phyloP scores from a whole-genome alignment of 2,329 filamentous ascomycete species.

The Stagonosporopsis cucurbitacearum region DNA sequence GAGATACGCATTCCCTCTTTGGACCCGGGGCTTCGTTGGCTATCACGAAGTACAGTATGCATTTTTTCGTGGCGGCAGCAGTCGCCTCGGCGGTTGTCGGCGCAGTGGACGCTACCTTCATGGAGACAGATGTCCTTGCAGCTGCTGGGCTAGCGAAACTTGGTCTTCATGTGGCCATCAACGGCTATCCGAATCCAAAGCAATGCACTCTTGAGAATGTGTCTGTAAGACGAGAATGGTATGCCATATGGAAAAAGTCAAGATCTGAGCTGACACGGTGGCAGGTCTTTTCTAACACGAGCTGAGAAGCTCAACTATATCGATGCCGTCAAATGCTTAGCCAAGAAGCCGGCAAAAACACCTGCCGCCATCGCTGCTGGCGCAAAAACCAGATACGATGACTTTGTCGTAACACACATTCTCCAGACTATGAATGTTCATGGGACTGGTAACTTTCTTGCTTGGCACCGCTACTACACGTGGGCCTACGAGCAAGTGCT shows the following conservation, averaged over 20 bases:
- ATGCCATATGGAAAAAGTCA: not conserved
- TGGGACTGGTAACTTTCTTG: constrained; percentile 32
- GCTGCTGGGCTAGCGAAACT: constrained; percentile 45
- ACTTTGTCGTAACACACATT: constrained; percentile 44
- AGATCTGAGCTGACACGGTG: no score
- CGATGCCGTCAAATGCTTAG: constrained; percentile 39
- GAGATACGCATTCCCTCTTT: not conserved
- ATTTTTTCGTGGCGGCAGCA: not conserved
- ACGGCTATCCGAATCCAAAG: constrained; percentile 33
- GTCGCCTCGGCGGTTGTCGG: not conserved
- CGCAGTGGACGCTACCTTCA: not conserved
- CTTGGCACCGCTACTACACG: constrained; percentile 27
- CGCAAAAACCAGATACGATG: constrained; percentile 40
- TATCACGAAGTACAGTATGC: not conserved
- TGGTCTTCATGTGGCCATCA: constrained; percentile 30
- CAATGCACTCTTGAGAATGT: constrained; percentile 50
- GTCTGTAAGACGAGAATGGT: constrained; percentile 55
- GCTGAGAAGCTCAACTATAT: constrained; percentile 38
- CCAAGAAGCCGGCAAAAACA: constrained; percentile 32
- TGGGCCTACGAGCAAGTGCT: constrained; percentile 25
- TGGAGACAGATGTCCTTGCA: constrained; percentile 45
- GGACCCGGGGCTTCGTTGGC: no score
- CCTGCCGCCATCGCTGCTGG: constrained; percentile 33
- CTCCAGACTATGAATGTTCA: constrained; percentile 40
- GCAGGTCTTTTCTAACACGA: constrained; percentile 27